Percentiles rank a stretch among this genome's conserved stretches.
Evolutionary conservation across 1,284 basidiomycete genomes (phyloP).

Genomic region (Austroboletus rostrupii): DNA sequence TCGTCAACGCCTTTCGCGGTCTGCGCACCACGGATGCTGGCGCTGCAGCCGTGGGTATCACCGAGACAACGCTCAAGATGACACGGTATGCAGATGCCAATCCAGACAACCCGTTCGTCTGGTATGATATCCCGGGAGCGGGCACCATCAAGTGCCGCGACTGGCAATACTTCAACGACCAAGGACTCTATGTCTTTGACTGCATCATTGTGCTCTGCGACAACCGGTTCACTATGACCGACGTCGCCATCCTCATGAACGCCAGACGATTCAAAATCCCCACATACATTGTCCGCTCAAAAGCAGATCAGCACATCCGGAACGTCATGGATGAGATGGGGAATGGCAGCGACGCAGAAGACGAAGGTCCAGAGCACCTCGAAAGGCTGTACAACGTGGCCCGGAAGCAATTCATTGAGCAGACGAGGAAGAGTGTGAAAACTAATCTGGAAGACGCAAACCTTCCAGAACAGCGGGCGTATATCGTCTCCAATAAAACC

Average conservation of each 20-base stretch:
- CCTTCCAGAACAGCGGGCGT: conserved; percentile 30
- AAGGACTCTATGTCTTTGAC: conserved; percentile 34
- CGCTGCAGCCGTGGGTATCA: conserved; percentile 32
- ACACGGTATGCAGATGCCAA: conserved; percentile 27
- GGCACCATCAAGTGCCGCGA: conserved; percentile 31
- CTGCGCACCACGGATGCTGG: conserved; percentile 20
- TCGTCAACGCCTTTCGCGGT: conserved; percentile 34
- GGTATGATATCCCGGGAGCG: conserved; percentile 37
- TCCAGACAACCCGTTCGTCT: conserved; percentile 19
- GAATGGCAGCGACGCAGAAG: conserved; percentile 21
- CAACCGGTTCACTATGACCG: conserved; percentile 32
- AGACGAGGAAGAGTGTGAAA: conserved; percentile 27
- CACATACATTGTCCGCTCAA: conserved; percentile 35
- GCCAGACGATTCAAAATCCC: conserved; percentile 31
- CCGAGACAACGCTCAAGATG: conserved; percentile 27
- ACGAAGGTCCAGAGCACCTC: neutral
- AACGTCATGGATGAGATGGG: conserved; percentile 30
- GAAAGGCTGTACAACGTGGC: conserved; percentile 16
- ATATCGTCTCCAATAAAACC: conserved; percentile 26
- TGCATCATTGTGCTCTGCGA: conserved; percentile 31
- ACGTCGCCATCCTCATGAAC: conserved; percentile 29
- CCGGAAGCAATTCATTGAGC: conserved; percentile 21
- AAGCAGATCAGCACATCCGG: conserved; percentile 32
- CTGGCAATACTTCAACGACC: conserved; percentile 31
- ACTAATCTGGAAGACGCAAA: conserved; percentile 13